Evolutionary conservation across 129 eudicot species (phyloP).

Genomic region (Flaveria ramosissima): DNA sequence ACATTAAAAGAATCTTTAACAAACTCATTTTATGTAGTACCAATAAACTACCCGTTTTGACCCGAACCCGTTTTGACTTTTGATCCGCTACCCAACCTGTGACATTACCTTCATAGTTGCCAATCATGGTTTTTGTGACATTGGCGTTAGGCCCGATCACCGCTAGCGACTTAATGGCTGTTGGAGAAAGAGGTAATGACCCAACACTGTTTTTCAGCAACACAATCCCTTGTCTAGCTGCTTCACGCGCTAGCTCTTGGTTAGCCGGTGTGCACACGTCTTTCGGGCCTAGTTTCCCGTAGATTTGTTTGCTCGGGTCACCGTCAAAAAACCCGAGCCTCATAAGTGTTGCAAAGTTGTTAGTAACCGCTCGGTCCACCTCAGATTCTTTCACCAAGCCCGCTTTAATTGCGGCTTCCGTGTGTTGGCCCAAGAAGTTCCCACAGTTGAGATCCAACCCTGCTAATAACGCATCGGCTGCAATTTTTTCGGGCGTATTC

Average conservation of each 20-base stretch:
- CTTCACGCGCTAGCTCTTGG: conserved; percentile 92
- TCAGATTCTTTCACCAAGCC: conserved; percentile 65
- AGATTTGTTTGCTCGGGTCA: conserved; percentile 65
- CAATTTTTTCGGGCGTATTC: conserved; percentile 72
- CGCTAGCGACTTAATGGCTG: conserved; percentile 75
- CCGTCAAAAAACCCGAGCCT: conserved; percentile 96
- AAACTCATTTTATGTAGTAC: neutral
- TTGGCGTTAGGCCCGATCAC: conserved; percentile 96
- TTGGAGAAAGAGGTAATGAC: conserved; percentile 71
- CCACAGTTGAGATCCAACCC: conserved; percentile 97
- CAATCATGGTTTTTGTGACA: conserved; percentile 84
- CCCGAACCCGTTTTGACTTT: neutral
- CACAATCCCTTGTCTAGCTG: conserved; percentile 92
- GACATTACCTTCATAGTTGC: conserved; percentile 76
- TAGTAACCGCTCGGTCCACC: conserved; percentile 62
- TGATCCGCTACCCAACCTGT: neutral
- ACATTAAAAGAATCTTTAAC: neutral
- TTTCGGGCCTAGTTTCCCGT: conserved; percentile 77
- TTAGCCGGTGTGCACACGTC: conserved; percentile 80
- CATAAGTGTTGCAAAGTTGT: conserved; percentile 82
- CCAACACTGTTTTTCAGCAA: conserved; percentile 71
- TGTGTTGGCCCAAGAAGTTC: conserved; percentile 50
- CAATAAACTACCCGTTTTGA: neutral
- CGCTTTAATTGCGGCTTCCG: conserved; percentile 62
- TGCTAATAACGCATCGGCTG: conserved; percentile 70